A percentile compares a stretch with the other conserved stretches of the same genome.
Evolutionary conservation across 306 rosid genomes (phyloP).

Genomic region (Lathyrus aphaca): DNA sequence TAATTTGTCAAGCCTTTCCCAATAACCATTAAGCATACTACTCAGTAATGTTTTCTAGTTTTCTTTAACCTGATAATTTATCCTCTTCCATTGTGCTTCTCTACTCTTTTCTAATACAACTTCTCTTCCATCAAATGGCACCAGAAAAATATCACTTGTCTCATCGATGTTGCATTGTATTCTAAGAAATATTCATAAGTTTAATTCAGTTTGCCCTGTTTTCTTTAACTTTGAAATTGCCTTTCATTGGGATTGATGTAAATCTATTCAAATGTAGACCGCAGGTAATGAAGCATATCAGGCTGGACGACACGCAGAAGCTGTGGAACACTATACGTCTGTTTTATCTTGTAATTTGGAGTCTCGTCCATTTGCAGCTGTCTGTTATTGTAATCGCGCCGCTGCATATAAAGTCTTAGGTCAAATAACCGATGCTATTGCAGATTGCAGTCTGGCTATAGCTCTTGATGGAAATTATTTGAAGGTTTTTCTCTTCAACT

Average conservation of each 20-base stretch:
- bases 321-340: conserved; percentile 81
- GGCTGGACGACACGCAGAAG: conserved; percentile 76
- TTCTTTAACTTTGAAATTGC: conserved; percentile 23
- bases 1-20: conserved; percentile 20
- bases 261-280: conserved; percentile 54
- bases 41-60: conserved; percentile 15
- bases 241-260: conserved; percentile 29
- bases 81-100: conserved; percentile 15
- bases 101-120: conserved; percentile 15
- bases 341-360: conserved; percentile 83
- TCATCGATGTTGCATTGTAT: not conserved
- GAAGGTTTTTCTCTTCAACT: conserved; percentile 64
- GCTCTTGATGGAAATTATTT: conserved; percentile 91
- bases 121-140: conserved; percentile 9
- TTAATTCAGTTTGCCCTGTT: conserved; percentile 18
- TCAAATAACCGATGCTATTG: conserved; percentile 87
- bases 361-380: conserved; percentile 86
- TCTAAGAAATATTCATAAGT: not conserved
- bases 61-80: conserved; percentile 12
- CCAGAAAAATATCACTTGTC: not conserved
- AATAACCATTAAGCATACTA: not conserved
- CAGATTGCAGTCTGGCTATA: conserved; percentile 94
- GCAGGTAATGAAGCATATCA: conserved; percentile 99
- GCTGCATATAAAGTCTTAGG: conserved; percentile 92
- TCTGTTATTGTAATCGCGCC: conserved; percentile 97